Base-by-base conservation (phyloP, 805 yeast genomes). In the Phaffomyces antillensis region DNA sequence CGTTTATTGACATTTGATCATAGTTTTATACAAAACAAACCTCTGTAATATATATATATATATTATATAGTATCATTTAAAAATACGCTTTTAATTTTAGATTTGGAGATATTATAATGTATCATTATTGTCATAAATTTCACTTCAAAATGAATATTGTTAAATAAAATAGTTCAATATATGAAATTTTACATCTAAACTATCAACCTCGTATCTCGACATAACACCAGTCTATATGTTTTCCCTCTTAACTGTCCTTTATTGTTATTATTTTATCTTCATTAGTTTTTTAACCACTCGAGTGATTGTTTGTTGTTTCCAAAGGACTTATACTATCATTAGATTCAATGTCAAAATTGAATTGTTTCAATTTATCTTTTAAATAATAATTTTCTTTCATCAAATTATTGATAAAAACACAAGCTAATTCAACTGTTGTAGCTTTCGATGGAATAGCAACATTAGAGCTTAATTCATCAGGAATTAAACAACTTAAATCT, bases 351-450 rank as follows among this genome's bases (percentile, higher is more conserved):
- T 56, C 59, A 40, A 46, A 42, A 37, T 34, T 42, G 10, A 36
- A 37, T 30, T 42, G 37, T 17, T 49, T 45, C 37, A 56, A 13
- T 30, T 48, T 42, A 6, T 49, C 52, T 32, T 49, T 50, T 34
- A 52, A 39, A 5, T 35, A 46, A 20, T 54, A 60, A 28, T 72
- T 56, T 49, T 72, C 70, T 8, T 51, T 50, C 26, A 66, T 65
- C 43, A 83, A 62, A 31, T 65, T 62, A 40, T 67, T 64, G 45
- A 91, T 89, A 59, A 85, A 86, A 20, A 67, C 67, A 24, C 85
- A 79, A 0, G 96, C 96, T 57, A 88, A 69, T 62, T 91, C 99
- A 4, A 93, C 96, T 0, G 97, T 91, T 3, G 95, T 89, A 2
- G 98, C 98, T 59, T 91, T 91, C 25, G 95, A 83, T 1, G 95